A percentile compares a stretch with the other conserved stretches of the same genome.
Conservation (phyloP, 2,329 filamentous ascomycete species). For the Rutstroemia sp. region DNA sequence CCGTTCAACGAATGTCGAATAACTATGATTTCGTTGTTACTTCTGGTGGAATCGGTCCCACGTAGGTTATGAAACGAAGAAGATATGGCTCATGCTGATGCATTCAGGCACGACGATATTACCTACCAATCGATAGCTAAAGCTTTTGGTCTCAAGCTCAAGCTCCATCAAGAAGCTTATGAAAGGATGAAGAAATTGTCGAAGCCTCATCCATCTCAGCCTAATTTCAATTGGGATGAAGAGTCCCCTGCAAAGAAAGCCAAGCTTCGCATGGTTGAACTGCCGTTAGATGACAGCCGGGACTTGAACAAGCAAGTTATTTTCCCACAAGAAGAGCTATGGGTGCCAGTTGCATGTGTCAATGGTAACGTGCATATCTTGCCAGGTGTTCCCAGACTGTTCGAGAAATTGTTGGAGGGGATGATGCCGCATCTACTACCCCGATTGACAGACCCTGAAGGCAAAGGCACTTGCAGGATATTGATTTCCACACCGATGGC, state of each 20-base stretch:
- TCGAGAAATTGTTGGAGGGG: slow-evolving; percentile 68
- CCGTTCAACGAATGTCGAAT: slow-evolving; percentile 72
- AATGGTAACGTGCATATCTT: slow-evolving; percentile 93
- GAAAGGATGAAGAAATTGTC: slow-evolving; percentile 78
- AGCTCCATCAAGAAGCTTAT: slow-evolving; percentile 70
- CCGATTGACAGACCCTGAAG: slow-evolving; percentile 70
- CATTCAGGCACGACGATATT: slow-evolving; percentile 82
- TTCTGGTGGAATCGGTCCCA: slow-evolving; percentile 91
- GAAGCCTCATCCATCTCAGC: slow-evolving; percentile 63
- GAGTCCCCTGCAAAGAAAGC: slow-evolving; percentile 72
- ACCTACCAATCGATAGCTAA: slow-evolving; percentile 92
- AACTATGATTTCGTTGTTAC: slow-evolving; percentile 94
- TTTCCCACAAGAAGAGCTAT: slow-evolving; percentile 73
- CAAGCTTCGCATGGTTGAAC: slow-evolving; percentile 81
- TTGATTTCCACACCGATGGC: slow-evolving; percentile 80
- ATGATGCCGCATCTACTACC: slow-evolving; percentile 64
- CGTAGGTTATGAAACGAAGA: slow-evolving; percentile 39
- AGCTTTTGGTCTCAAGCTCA: slow-evolving; percentile 71
- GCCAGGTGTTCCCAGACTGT: slow-evolving; percentile 81
- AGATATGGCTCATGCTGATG: not conserved
- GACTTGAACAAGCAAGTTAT: slow-evolving; percentile 64
- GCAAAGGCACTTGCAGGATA: slow-evolving; percentile 70
- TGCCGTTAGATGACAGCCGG: slow-evolving; percentile 66
- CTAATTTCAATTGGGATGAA: slow-evolving; percentile 75
- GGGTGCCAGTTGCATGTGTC: slow-evolving; percentile 84